Evolutionary conservation across 176 grass and related monocot genomes (phyloP).

Genomic region (Alopecurus myosuroides): DNA sequence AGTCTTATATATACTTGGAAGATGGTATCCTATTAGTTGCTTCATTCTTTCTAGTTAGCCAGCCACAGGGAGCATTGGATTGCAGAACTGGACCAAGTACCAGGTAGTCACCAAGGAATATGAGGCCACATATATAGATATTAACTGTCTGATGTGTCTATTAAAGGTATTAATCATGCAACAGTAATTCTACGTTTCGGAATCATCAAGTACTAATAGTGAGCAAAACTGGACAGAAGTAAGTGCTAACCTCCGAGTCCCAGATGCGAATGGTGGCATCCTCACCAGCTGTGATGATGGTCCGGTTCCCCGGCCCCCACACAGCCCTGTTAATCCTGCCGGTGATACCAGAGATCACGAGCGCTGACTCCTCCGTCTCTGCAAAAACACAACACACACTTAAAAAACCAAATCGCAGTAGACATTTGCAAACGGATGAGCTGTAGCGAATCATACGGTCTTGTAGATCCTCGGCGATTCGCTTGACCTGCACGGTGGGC

Average conservation of each 20-base stretch:
- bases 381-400: background rate
- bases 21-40: background rate
- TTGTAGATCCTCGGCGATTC: constrained; percentile 46
- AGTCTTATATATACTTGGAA: background rate
- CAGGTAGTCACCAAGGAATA: background rate
- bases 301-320: constrained; percentile 83
- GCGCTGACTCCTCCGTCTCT: constrained; percentile 66
- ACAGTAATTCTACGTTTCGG: background rate
- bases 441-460: constrained; percentile 36
- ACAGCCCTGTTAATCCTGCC: constrained; percentile 90
- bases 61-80: background rate
- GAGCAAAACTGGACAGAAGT: background rate
- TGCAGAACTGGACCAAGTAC: background rate
- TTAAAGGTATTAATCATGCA: background rate
- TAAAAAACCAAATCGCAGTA: background rate
- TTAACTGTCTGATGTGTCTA: background rate
- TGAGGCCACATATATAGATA: background rate
- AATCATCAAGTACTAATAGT: background rate
- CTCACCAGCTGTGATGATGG: constrained; percentile 85
- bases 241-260: constrained; percentile 60
- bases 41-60: background rate
- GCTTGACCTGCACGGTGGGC: constrained; percentile 76
- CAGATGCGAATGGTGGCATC: constrained; percentile 75
- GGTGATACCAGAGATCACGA: constrained; percentile 66
- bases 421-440: background rate